Evolutionary conservation across 140 eudicot species (phyloP).

Genomic region (Cichorium intybus): DNA sequence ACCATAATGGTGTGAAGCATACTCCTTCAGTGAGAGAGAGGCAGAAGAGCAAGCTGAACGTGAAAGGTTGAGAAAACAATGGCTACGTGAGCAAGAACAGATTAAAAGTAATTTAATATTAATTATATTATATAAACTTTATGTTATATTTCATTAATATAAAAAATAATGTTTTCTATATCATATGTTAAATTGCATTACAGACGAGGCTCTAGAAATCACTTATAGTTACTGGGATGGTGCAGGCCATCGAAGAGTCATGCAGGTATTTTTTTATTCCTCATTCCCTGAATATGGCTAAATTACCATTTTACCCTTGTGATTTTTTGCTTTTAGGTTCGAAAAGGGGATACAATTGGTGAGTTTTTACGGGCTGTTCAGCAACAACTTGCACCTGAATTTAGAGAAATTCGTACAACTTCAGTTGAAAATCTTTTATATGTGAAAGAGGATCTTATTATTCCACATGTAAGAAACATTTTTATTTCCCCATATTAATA

Average conservation of each 20-base stretch:
- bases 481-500: neutral
- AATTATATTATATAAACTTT: neutral
- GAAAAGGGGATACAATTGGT: conserved; percentile 91
- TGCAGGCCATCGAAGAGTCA: conserved; percentile 89
- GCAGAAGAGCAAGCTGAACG: conserved; percentile 99
- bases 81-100: conserved; percentile 81
- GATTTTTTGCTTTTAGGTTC: conserved; percentile 45
- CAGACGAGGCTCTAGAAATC: conserved; percentile 95
- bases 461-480: conserved; percentile 76
- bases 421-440: conserved; percentile 93
- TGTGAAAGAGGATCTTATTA: conserved; percentile 97
- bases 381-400: conserved; percentile 99
- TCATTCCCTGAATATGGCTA: neutral
- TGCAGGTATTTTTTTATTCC: conserved; percentile 49
- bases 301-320: neutral
- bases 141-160: neutral
- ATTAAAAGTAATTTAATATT: conserved; percentile 60
- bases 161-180: neutral
- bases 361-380: conserved; percentile 95
- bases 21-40: conserved; percentile 95
- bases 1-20: conserved; percentile 60
- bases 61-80: conserved; percentile 88
- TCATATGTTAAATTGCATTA: conserved; percentile 3
- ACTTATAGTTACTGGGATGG: conserved; percentile 99
- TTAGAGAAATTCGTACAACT: conserved; percentile 92